Evolutionary conservation across 23 red algal genomes (phyloP).

Genomic region (Gracilaria caudata): DNA sequence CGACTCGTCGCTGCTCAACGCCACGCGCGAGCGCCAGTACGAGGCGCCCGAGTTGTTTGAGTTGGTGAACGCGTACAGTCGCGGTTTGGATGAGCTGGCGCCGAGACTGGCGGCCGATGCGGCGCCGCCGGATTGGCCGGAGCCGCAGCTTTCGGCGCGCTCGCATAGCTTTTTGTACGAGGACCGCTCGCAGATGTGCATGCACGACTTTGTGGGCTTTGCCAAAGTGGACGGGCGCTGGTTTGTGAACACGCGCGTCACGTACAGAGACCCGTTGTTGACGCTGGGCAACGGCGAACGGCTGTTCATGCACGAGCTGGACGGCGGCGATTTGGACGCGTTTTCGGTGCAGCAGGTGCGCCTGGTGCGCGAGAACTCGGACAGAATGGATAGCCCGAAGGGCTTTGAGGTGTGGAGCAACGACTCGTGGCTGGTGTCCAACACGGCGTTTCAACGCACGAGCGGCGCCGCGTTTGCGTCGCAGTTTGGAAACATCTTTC

Average conservation of each 20-base stretch:
- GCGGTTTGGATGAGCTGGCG: not conserved
- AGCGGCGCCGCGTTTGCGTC: constrained; percentile 19
- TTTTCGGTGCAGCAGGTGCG: not conserved
- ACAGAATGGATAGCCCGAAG: not conserved
- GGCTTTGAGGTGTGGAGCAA: not conserved
- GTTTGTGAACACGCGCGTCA: constrained; percentile 32
- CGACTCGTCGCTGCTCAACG: constrained; percentile 11
- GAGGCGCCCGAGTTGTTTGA: not conserved
- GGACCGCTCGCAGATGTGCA: constrained; percentile 37
- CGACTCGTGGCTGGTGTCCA: not conserved
- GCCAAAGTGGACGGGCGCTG: not conserved
- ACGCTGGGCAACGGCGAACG: constrained; percentile 1
- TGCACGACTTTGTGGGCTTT: constrained; percentile 41
- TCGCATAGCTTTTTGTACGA: not conserved
- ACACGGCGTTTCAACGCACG: not conserved
- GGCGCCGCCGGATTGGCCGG: not conserved
- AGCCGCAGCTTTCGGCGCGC: not conserved
- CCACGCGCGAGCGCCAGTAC: not conserved
- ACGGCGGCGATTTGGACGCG: not conserved
- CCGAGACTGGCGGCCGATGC: not conserved
- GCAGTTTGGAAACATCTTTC: constrained; percentile 32
- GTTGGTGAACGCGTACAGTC: not conserved
- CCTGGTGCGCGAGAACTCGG: too few species aligned
- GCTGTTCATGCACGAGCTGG: constrained; percentile 1
- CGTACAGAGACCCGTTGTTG: constrained; percentile 12